Evolutionary conservation across 768 basidiomycete genomes (phyloP).

Genomic region (Lactarius indigo): DNA sequence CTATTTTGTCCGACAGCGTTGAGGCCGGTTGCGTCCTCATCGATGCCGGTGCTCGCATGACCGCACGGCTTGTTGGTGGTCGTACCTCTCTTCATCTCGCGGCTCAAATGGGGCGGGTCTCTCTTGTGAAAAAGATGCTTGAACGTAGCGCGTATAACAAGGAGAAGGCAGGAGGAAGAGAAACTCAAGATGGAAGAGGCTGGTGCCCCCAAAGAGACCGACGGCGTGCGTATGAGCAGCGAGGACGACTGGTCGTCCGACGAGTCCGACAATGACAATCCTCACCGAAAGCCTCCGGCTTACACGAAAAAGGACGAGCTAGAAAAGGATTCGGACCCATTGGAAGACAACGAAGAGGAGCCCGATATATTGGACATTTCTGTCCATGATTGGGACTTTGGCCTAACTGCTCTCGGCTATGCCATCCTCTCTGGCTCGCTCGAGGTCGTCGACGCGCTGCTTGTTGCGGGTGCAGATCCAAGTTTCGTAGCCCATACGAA

Average conservation of each 20-base stretch:
- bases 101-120: slow-evolving; percentile 43
- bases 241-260: slow-evolving; percentile 27
- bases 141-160: slow-evolving; percentile 42
- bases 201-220: slow-evolving; percentile 14
- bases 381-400: slow-evolving; percentile 55
- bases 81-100: slow-evolving; percentile 54
- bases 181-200: slow-evolving; percentile 23
- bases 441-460: slow-evolving; percentile 43
- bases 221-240: slow-evolving; percentile 25
- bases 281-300: slow-evolving; percentile 28
- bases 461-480: slow-evolving; percentile 47
- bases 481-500: slow-evolving; percentile 36
- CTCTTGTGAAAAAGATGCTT: slow-evolving; percentile 48
- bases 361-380: slow-evolving; percentile 56
- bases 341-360: slow-evolving; percentile 46
- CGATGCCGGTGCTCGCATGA: slow-evolving; percentile 54
- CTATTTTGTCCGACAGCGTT: slow-evolving; percentile 44
- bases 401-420: slow-evolving; percentile 49
- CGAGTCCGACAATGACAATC: slow-evolving; percentile 11
- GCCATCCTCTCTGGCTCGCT: slow-evolving; percentile 48
- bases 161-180: slow-evolving; percentile 29
- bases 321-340: slow-evolving; percentile 35
- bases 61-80: slow-evolving; percentile 54
- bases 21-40: slow-evolving; percentile 51
- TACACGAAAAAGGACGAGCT: slow-evolving; percentile 28